Evolutionary conservation across 352 stramenopile species (phyloP).

Genomic region (Saprolegnia diclina): DNA sequence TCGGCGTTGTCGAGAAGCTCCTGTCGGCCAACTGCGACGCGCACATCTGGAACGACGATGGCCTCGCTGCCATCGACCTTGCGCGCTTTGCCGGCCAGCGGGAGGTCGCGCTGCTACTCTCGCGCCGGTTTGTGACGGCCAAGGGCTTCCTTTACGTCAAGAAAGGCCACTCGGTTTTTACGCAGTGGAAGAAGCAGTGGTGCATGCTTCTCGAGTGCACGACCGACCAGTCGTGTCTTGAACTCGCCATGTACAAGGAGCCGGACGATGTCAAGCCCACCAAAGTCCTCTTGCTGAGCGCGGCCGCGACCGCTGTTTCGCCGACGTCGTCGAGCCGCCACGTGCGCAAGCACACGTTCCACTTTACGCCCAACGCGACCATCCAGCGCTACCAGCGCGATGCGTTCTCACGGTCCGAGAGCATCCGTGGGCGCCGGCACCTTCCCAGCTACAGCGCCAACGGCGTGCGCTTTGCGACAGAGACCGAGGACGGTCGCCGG

Average conservation of each 20-base stretch:
- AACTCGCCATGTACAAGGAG: conserved; percentile 7
- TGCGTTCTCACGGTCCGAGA: conserved; percentile 2
- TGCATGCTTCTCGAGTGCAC: conserved; percentile 13
- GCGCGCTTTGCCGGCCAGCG: conserved; percentile 5
- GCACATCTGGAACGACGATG: conserved; percentile 13
- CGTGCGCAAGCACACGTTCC: conserved; percentile 10
- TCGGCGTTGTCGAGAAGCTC: conserved; percentile 14
- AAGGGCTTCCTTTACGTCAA: conserved; percentile 19
- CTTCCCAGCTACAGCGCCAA: conserved; percentile 13
- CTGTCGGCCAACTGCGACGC: not conserved
- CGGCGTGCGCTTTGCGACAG: conserved; percentile 15
- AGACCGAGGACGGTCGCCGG: conserved; percentile 4
- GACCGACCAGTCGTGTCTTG: not conserved
- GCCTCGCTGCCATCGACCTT: not conserved
- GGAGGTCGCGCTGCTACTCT: not conserved
- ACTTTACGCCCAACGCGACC: conserved; percentile 18
- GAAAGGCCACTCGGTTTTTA: conserved; percentile 16
- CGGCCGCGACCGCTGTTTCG: conserved; percentile 1
- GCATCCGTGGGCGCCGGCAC: not conserved
- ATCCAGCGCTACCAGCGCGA: conserved; percentile 4
- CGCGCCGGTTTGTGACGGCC: not conserved
- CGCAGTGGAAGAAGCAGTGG: conserved; percentile 11
- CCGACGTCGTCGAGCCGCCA: conserved; percentile 6
- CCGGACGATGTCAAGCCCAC: conserved; percentile 12
- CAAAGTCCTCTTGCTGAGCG: conserved; percentile 12